Percentiles rank a stretch among this genome's conserved stretches.
Evolutionary conservation across 2,329 filamentous ascomycete species (phyloP).

Genomic region (Coniochaeta sp.): DNA sequence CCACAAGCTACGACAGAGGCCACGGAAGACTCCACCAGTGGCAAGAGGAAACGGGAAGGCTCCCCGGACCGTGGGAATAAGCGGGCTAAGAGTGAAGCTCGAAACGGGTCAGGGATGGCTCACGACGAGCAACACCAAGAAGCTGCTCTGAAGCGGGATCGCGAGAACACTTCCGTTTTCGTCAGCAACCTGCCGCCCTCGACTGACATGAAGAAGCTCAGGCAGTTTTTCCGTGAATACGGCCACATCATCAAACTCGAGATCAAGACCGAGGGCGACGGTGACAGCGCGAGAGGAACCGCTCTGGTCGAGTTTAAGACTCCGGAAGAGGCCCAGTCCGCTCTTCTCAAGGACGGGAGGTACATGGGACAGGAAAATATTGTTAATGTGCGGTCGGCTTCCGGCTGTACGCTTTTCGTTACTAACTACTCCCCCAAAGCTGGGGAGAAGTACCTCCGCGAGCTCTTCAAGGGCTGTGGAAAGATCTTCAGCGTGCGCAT

Average conservation of each 20-base stretch:
- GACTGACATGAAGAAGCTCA: slow-evolving; percentile 64
- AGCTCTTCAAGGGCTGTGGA: slow-evolving; percentile 68
- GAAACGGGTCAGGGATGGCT: slow-evolving; percentile 21
- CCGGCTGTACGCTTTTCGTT: slow-evolving; percentile 77
- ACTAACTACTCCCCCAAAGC: slow-evolving; percentile 80
- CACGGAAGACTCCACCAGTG: slow-evolving; percentile 22
- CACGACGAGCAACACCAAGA: slow-evolving; percentile 26
- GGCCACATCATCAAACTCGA: slow-evolving; percentile 76
- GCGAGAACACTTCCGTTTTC: slow-evolving; percentile 82
- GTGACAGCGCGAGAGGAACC: slow-evolving; percentile 44
- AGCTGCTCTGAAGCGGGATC: slow-evolving; percentile 66
- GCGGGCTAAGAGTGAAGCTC: slow-evolving; percentile 49
- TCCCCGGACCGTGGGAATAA: too few relatives aligned
- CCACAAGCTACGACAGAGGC: slow-evolving; percentile 16
- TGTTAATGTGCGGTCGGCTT: slow-evolving; percentile 68
- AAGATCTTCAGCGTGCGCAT: slow-evolving; percentile 81
- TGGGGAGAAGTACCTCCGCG: slow-evolving; percentile 62
- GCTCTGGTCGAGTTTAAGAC: slow-evolving; percentile 82
- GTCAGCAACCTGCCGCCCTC: slow-evolving; percentile 69
- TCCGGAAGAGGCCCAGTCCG: slow-evolving; percentile 72
- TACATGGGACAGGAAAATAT: slow-evolving; percentile 66
- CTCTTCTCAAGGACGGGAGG: slow-evolving; percentile 75
- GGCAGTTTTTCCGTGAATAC: slow-evolving; percentile 88
- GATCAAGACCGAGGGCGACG: slow-evolving; percentile 51
- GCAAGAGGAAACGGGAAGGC: slow-evolving; percentile 78